phyloP scores from a whole-genome alignment of 768 basidiomycete species.

The Obba rivulosa region DNA sequence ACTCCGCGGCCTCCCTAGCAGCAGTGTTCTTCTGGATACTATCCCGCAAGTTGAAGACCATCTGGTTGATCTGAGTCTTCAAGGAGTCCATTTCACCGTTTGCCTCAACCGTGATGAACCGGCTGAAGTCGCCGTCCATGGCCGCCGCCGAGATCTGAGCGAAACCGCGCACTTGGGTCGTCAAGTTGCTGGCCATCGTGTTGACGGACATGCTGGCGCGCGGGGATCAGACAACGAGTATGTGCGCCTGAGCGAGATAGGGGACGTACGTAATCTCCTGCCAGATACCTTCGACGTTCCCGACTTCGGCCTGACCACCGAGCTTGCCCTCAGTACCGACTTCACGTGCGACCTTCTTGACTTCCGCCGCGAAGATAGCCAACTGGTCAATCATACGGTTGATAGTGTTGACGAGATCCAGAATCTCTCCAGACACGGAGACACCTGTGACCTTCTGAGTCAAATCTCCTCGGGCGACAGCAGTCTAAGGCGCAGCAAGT shows the following conservation, averaged over 20 bases:
- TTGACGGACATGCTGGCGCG: slow-evolving; percentile 81
- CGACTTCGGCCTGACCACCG: slow-evolving; percentile 95
- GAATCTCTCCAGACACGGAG: slow-evolving; percentile 91
- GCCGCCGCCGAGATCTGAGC: slow-evolving; percentile 98
- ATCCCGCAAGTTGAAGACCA: slow-evolving; percentile 97
- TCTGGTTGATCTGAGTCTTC: slow-evolving; percentile 98
- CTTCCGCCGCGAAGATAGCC: slow-evolving; percentile 68
- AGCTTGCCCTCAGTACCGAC: slow-evolving; percentile 99
- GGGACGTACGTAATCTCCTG: slow-evolving; percentile 89
- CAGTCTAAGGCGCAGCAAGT: slow-evolving; percentile 45
- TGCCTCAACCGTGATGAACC: slow-evolving; percentile 99
- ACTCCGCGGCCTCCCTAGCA: slow-evolving; percentile 93
- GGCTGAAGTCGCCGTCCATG: slow-evolving; percentile 97
- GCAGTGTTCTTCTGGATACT: slow-evolving; percentile 98
- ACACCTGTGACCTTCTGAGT: slow-evolving; percentile 92
- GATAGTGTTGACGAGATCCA: slow-evolving; percentile 95
- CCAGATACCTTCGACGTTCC: slow-evolving; percentile 97
- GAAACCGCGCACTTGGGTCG: slow-evolving; percentile 98
- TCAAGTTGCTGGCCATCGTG: slow-evolving; percentile 94
- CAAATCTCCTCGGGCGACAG: slow-evolving; percentile 90
- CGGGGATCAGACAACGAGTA: slow-evolving; percentile 14
- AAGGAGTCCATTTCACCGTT: slow-evolving; percentile 98
- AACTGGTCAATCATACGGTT: slow-evolving; percentile 78
- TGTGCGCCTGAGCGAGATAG: not conserved
- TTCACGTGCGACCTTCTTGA: slow-evolving; percentile 95